Conservation (phyloP, 495 filamentous ascomycete species). For the Neurospora sublineolata region DNA sequence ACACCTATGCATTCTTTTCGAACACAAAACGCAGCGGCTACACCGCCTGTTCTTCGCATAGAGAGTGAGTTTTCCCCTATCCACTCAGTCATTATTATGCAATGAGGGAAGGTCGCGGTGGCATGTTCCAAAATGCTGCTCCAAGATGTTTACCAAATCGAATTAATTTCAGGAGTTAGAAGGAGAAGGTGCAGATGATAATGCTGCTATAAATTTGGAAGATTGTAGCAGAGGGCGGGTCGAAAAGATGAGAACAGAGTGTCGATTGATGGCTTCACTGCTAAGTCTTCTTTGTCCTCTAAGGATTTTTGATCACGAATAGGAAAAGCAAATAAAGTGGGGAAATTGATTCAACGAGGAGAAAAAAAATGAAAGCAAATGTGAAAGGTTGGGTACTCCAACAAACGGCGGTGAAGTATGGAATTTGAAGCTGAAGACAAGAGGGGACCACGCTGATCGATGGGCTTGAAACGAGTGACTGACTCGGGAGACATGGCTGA, state of each 20-base stretch:
- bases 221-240: no score
- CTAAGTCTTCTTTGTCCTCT: no score
- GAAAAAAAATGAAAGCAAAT: neutral
- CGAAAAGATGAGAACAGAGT: no score
- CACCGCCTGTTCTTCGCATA: neutral
- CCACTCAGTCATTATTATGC: neutral
- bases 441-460: neutral
- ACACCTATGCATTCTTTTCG: neutral
- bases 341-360: no score
- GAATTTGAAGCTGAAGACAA: neutral
- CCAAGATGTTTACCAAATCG: no score
- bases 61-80: neutral
- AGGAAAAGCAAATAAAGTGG: neutral
- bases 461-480: neutral
- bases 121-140: no score
- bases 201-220: no score
- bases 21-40: neutral
- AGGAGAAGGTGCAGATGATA: no score
- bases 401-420: neutral
- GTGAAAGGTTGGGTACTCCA: neutral
- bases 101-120: neutral
- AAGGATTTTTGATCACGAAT: no score
- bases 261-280: no score
- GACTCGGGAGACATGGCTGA: neutral
- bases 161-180: no score